These are phyloP conservation scores for Styphnolobium japonicum DNA, from an alignment of 306 rosid species.

Conservation along the genomic window DNA sequence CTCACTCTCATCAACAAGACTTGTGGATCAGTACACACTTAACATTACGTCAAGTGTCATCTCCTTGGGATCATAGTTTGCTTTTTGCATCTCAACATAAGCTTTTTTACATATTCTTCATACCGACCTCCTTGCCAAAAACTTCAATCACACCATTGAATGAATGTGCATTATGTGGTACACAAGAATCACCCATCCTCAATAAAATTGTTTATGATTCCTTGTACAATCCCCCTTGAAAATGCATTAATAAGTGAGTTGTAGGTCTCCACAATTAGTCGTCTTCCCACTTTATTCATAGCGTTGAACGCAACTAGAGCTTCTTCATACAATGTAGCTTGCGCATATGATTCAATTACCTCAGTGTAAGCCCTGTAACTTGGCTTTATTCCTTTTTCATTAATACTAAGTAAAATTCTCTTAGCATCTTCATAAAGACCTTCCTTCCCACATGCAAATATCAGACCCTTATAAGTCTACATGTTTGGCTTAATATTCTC, in stretches of 20 bases:
- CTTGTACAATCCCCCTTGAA: constrained; percentile 71
- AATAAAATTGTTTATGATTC: constrained; percentile 62
- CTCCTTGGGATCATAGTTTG: constrained; percentile 73
- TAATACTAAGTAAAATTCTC: constrained; percentile 71
- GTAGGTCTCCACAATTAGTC: constrained; percentile 67
- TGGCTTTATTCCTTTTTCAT: constrained; percentile 67
- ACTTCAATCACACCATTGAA: constrained; percentile 80
- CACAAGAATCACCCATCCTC: constrained; percentile 62
- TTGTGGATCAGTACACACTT: constrained; percentile 77
- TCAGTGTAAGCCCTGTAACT: constrained; percentile 80
- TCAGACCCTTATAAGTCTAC: constrained; percentile 88
- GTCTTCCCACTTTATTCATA: constrained; percentile 83
- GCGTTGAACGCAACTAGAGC: constrained; percentile 93
- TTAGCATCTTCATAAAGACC: constrained; percentile 86
- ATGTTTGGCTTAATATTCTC: constrained; percentile 87
- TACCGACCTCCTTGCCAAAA: constrained; percentile 83
- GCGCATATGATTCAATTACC: constrained; percentile 84
- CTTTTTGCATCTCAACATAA: constrained; percentile 74
- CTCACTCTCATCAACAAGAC: constrained; percentile 84
- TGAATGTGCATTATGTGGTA: constrained; percentile 54
- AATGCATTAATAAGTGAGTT: constrained; percentile 67
- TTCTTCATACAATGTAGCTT: constrained; percentile 83
- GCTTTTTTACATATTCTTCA: constrained; percentile 84
- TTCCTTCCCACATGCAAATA: constrained; percentile 94
- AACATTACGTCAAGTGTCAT: constrained; percentile 78